phyloP scores from a whole-genome alignment of 495 filamentous ascomycete genomes.

The Podospora tetraspora region DNA sequence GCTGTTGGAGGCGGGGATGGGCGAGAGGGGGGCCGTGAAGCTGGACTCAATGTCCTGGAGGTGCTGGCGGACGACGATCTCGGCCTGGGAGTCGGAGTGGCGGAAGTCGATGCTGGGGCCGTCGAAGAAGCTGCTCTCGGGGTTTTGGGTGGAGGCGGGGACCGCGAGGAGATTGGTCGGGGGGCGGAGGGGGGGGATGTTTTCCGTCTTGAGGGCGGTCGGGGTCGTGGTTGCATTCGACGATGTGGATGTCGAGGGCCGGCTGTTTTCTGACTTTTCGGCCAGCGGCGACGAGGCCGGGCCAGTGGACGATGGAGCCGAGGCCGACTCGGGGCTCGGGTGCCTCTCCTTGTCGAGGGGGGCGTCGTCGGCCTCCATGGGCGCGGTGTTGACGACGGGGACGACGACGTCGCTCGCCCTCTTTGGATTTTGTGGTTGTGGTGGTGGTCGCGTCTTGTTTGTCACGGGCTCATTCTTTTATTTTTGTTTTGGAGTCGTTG shows the following conservation, averaged over 20 bases:
- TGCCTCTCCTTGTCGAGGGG: background rate
- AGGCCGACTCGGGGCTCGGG: slow-evolving; percentile 20
- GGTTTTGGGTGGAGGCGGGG: background rate
- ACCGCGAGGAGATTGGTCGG: slow-evolving; percentile 13
- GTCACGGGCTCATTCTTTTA: background rate
- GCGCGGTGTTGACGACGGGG: background rate
- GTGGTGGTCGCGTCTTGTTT: background rate
- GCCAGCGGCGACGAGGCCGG: slow-evolving; percentile 7
- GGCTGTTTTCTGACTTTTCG: slow-evolving; percentile 11
- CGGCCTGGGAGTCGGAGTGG: slow-evolving; percentile 40
- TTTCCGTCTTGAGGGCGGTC: slow-evolving; percentile 19
- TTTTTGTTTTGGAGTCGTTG: background rate
- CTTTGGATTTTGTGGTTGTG: background rate
- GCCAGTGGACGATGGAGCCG: slow-evolving; percentile 9
- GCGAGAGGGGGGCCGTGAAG: slow-evolving; percentile 58
- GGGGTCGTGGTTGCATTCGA: slow-evolving; percentile 12
- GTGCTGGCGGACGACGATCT: slow-evolving; percentile 48
- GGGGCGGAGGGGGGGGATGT: slow-evolving; percentile 25
- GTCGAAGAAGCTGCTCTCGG: slow-evolving; percentile 43
- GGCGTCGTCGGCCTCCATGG: slow-evolving; percentile 21
- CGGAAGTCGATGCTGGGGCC: slow-evolving; percentile 35
- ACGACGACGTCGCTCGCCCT: background rate
- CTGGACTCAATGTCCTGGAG: slow-evolving; percentile 86
- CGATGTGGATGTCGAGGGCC: slow-evolving; percentile 10
- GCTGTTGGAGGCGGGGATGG: slow-evolving; percentile 37